Percentiles rank a stretch among this genome's conserved stretches.
phyloP scores from a whole-genome alignment of 495 filamentous ascomycete species.

The Mytilinidion resinicola region DNA sequence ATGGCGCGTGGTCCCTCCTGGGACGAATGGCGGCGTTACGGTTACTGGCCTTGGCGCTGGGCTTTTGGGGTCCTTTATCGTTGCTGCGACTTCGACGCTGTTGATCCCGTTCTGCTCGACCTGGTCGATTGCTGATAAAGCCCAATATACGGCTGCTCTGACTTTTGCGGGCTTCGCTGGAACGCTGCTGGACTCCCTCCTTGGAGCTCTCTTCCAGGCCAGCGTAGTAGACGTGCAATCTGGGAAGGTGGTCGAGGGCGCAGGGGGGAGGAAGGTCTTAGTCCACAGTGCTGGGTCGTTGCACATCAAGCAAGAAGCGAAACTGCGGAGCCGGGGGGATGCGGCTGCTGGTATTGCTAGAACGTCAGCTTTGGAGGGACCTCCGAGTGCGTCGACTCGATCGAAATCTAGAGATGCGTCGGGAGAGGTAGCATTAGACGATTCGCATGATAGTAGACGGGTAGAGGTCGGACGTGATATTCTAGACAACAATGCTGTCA shows the following conservation, averaged over 20 bases:
- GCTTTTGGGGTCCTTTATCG: slow-evolving; percentile 62
- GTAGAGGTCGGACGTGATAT: slow-evolving; percentile 68
- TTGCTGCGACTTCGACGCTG: slow-evolving; percentile 58
- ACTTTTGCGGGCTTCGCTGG: slow-evolving; percentile 68
- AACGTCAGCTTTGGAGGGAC: slow-evolving; percentile 25
- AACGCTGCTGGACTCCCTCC: slow-evolving; percentile 75
- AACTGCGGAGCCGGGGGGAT: slow-evolving; percentile 19
- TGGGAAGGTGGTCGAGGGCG: slow-evolving; percentile 85
- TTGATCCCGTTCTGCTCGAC: slow-evolving; percentile 62
- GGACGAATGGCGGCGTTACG: slow-evolving; percentile 91
- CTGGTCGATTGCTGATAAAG: slow-evolving; percentile 19
- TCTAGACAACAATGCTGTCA: slow-evolving; percentile 91
- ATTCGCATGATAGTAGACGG: slow-evolving; percentile 57
- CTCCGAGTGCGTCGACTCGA: slow-evolving; percentile 31
- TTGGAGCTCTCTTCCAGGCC: slow-evolving; percentile 79
- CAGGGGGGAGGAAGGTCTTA: slow-evolving; percentile 68
- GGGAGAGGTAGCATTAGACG: slow-evolving; percentile 21
- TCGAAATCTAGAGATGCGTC: slow-evolving; percentile 11
- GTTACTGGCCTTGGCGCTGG: slow-evolving; percentile 65
- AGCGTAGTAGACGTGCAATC: slow-evolving; percentile 77
- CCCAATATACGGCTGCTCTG: slow-evolving; percentile 39
- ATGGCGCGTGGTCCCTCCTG: slow-evolving; percentile 70
- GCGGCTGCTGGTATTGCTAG: slow-evolving; percentile 18
- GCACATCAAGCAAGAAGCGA: slow-evolving; percentile 17
- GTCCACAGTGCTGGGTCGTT: slow-evolving; percentile 20